These are phyloP conservation scores for Nicotiana attenuata DNA, from an alignment of 257 asterid genomes.

Conservation along the genomic window DNA sequence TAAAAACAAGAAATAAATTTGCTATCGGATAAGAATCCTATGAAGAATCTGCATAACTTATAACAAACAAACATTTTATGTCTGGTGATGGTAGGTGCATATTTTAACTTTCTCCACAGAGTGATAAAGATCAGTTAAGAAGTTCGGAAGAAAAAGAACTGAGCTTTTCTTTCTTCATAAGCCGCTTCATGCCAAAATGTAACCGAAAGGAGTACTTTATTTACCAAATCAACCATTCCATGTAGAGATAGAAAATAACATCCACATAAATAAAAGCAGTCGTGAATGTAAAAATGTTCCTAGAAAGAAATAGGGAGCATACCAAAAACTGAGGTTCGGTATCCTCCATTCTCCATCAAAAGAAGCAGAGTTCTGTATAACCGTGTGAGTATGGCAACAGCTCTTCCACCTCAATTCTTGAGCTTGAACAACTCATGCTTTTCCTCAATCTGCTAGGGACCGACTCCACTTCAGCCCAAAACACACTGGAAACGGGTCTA, in stretches of 20 bases:
- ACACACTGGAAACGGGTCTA: constrained; percentile 88
- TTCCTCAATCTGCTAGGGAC: constrained; percentile 83
- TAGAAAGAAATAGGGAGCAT: constrained; percentile 12
- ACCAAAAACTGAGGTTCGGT: constrained; percentile 20
- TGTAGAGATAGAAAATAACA: not conserved
- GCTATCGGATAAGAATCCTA: constrained; percentile 1
- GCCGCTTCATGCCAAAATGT: not conserved
- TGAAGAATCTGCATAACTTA: not conserved
- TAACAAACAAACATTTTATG: not conserved
- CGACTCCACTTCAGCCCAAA: constrained; percentile 94
- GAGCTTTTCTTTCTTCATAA: not conserved
- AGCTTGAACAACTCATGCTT: constrained; percentile 83
- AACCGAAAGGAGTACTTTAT: not conserved
- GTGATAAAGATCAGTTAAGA: not conserved
- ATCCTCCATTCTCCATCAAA: constrained; percentile 30
- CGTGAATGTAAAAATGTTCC: not conserved
- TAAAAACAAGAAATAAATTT: not conserved
- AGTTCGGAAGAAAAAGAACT: not conserved
- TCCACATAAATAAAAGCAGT: not conserved
- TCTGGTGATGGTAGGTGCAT: not conserved
- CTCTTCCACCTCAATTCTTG: constrained; percentile 88
- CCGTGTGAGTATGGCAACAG: constrained; percentile 87
- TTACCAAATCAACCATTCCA: not conserved
- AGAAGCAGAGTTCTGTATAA: constrained; percentile 94
- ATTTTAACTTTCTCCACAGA: not conserved